Percentiles rank a stretch among this genome's conserved stretches.
These are phyloP conservation scores for Calocybe gangraenosa DNA, from an alignment of 768 basidiomycete species.

Conservation along the genomic window DNA sequence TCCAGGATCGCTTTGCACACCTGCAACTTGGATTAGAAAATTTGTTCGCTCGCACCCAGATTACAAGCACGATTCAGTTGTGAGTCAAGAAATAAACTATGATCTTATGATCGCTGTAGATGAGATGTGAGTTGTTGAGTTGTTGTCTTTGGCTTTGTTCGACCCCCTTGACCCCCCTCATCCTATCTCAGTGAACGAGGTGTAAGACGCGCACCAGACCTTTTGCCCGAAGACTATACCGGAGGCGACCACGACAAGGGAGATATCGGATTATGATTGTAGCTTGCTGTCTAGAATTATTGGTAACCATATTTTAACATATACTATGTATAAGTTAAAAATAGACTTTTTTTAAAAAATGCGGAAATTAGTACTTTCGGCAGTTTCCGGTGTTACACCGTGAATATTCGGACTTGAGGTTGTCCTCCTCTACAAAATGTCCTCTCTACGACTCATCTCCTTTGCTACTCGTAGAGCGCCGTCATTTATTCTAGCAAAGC, in stretches of 20 bases:
- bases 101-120: constrained; percentile 88
- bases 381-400: constrained; percentile 27
- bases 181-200: constrained; percentile 57
- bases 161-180: too few relatives aligned
- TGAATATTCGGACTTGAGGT: constrained; percentile 35
- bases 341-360: too few relatives aligned
- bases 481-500: constrained; percentile 45
- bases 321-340: background rate
- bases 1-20: constrained; percentile 74
- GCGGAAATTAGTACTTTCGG: constrained; percentile 12
- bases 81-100: constrained; percentile 89
- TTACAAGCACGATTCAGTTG: constrained; percentile 93
- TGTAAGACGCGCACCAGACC: constrained; percentile 50
- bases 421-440: constrained; percentile 45
- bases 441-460: constrained; percentile 68
- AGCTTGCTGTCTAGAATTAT: background rate
- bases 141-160: too few relatives aligned
- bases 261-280: constrained; percentile 33
- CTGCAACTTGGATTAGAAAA: constrained; percentile 90
- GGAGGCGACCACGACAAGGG: constrained; percentile 44
- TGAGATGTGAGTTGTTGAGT: constrained; percentile 84
- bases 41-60: constrained; percentile 88
- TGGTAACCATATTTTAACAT: background rate
- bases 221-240: constrained; percentile 60
- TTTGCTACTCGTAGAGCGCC: constrained; percentile 59